Evolutionary conservation across 805 yeast genomes (phyloP).

Genomic region (Ogataea saltuana): DNA sequence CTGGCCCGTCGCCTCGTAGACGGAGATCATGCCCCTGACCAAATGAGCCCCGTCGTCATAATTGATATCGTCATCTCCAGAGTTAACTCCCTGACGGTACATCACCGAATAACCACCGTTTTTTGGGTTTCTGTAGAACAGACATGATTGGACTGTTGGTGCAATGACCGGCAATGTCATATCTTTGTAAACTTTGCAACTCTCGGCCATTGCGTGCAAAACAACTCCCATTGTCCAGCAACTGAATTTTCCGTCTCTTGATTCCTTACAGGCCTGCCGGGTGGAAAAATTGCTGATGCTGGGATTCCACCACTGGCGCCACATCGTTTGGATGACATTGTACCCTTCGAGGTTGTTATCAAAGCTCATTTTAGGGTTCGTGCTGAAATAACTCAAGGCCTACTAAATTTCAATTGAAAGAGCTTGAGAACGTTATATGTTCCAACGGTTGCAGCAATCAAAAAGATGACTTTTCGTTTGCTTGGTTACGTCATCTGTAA

Average conservation of each 20-base stretch:
- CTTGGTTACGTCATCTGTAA: too few relatives aligned
- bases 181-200: slow-evolving; percentile 53
- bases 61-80: slow-evolving; percentile 62
- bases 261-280: slow-evolving; percentile 41
- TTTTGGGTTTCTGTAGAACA: slow-evolving; percentile 51
- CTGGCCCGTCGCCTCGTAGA: slow-evolving; percentile 66
- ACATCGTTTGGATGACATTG: slow-evolving; percentile 40
- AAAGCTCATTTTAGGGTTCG: slow-evolving; percentile 22
- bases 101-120: slow-evolving; percentile 64
- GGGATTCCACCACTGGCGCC: slow-evolving; percentile 44
- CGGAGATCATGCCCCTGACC: slow-evolving; percentile 63
- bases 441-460: background rate
- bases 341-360: slow-evolving; percentile 40
- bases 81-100: slow-evolving; percentile 51
- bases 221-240: slow-evolving; percentile 72
- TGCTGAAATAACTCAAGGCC: background rate
- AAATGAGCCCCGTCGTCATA: slow-evolving; percentile 77
- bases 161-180: slow-evolving; percentile 54
- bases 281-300: slow-evolving; percentile 42
- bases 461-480: too few relatives aligned
- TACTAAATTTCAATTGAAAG: too few relatives aligned
- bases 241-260: slow-evolving; percentile 54
- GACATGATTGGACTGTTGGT: slow-evolving; percentile 51
- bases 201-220: slow-evolving; percentile 66
- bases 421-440: background rate